Percentiles rank a stretch among this genome's conserved stretches.
Conservation (phyloP, 1,139 yeast species). For the Magnusiomyces suaveolens region DNA sequence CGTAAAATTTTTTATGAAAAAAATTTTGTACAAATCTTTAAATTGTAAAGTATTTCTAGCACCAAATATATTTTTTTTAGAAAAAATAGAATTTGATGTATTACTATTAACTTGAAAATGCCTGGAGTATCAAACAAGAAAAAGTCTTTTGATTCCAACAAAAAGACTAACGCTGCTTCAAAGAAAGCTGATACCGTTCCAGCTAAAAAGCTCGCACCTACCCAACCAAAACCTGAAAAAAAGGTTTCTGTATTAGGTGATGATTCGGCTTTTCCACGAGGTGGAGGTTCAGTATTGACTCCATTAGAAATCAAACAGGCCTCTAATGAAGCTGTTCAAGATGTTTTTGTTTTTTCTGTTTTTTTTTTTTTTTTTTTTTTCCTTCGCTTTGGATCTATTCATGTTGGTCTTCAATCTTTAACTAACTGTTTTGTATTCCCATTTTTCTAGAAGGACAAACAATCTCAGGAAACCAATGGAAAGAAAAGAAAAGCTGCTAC, state of each 20-base stretch:
- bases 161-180: background rate
- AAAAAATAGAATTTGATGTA: too few species aligned
- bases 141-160: background rate
- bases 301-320: slow-evolving; percentile 90
- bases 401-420: background rate
- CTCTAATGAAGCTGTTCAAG: slow-evolving; percentile 83
- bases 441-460: background rate
- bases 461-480: slow-evolving; percentile 1
- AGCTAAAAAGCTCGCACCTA: background rate
- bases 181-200: background rate
- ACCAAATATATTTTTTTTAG: background rate
- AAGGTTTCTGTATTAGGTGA: slow-evolving; percentile 17
- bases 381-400: background rate
- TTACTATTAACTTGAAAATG: background rate
- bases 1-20: background rate
- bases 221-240: slow-evolving; percentile 1
- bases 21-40: background rate
- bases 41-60: background rate
- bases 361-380: background rate
- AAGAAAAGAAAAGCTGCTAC: slow-evolving; percentile 26
- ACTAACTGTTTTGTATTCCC: too few species aligned
- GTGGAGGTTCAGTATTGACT: slow-evolving; percentile 73
- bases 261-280: slow-evolving; percentile 79
- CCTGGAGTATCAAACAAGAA: background rate
- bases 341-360: slow-evolving; percentile 62